Evolutionary conservation across 768 basidiomycete genomes (phyloP), one percentile per base, ranked within the genome.

Genomic region (Auricularia heimuer): DNA sequence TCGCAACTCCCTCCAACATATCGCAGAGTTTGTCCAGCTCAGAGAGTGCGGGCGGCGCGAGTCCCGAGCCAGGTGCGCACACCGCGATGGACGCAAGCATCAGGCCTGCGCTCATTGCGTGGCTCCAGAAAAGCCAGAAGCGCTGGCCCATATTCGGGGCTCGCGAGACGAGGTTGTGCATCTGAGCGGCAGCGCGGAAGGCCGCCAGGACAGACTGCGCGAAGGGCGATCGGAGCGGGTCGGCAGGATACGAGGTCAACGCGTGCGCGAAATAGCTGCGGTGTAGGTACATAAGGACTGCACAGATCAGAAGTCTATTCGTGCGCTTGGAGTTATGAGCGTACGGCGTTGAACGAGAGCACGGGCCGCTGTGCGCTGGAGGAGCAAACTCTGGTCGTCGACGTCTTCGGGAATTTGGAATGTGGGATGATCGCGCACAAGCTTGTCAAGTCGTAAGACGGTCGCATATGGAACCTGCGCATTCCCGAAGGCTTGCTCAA

Each of bases 71-170:
- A 4, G 90, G 90, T 2, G 87, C 85, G 63, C 87, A 85, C 12
- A 86, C 90, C 1, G 88, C 87, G n/a, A 91, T 83, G 7, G 89
- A 87, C 10, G 86, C 83, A 54, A 91, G 71, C 84, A 92, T 87
- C 29, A 90, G 84, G 89, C 90, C 64, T 4, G 68, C 7, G 65
- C 44, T 18, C n/a, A 14, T 14, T 7, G 39, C 83, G 71, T 88
- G 86, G 1, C 86, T 87, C 88, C 88, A 89, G 36, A 88, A 70
- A 29, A 86, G 85, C 86, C 86, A 89, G 69, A 87, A 86, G 47
- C 86, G 77, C 37, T 84, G 80, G 63, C 87, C 83, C 68, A 84
- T 82, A 14, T 77, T 29, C 29, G 39, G 84, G 67, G 83, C 84
- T 65, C 83, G 80, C 51, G 75, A 70, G 44, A 87, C 70, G 6